phyloP scores from a whole-genome alignment of 148 eudicot genomes.

The Beta vulgaris region DNA sequence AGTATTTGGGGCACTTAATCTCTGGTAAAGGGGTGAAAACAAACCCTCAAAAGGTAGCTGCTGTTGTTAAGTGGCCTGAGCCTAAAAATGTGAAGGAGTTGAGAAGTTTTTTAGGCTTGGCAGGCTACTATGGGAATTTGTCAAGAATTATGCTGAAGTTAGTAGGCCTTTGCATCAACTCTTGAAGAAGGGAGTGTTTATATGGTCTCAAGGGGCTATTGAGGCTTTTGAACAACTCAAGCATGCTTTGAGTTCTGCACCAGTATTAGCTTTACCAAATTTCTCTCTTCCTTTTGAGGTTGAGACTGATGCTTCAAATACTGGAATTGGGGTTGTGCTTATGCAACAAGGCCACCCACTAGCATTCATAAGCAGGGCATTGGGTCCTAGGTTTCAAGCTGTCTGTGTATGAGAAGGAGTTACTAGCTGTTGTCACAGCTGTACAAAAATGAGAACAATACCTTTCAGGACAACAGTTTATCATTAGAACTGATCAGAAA shows the following conservation, averaged over 20 bases:
- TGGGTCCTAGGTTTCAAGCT: not conserved
- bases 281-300: not conserved
- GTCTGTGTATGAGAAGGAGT: not conserved
- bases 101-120: not conserved
- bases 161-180: not conserved
- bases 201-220: not conserved
- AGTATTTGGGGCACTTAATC: not conserved
- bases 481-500: not conserved
- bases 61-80: not conserved
- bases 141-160: not conserved
- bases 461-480: not conserved
- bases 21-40: not conserved
- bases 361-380: not conserved
- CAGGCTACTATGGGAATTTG: not conserved
- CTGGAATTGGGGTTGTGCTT: not conserved
- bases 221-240: not conserved
- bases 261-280: not conserved
- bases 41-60: not conserved
- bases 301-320: not conserved
- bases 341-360: not conserved
- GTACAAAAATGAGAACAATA: not conserved
- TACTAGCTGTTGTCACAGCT: not conserved
- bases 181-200: not conserved
- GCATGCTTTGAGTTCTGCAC: not conserved
- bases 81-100: not conserved